A percentile compares a stretch with the other conserved stretches of the same genome.
These are phyloP conservation scores for Macrocystidia cucumis DNA, from an alignment of 1,284 basidiomycete species.

Conservation along the genomic window DNA sequence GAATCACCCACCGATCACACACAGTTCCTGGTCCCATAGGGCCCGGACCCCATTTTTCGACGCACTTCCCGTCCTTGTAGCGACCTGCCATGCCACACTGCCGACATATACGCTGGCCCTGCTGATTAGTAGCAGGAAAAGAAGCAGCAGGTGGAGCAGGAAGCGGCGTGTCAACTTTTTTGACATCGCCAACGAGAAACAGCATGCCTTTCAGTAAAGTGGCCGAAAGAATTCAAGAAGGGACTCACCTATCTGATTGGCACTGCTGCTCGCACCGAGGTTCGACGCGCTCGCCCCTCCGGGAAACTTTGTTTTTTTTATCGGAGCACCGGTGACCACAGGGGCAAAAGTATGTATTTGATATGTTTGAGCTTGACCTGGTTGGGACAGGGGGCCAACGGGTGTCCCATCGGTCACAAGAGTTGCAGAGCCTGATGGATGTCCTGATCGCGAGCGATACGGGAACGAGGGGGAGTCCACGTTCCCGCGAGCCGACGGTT, in stretches of 20 bases:
- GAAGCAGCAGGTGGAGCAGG: slow-evolving; percentile 18
- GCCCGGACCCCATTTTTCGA: slow-evolving; percentile 83
- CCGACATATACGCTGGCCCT: slow-evolving; percentile 66
- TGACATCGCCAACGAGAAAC: slow-evolving; percentile 6
- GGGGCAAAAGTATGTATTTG: slow-evolving; percentile 66
- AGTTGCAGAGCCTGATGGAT: slow-evolving; percentile 6
- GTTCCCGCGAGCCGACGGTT: neutral
- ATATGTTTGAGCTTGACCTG: slow-evolving; percentile 36
- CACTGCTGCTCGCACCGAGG: slow-evolving; percentile 9
- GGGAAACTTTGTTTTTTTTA: slow-evolving; percentile 47
- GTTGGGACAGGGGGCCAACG: slow-evolving; percentile 25
- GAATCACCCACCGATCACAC: slow-evolving; percentile 54
- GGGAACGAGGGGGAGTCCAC: neutral
- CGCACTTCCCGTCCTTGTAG: slow-evolving; percentile 80
- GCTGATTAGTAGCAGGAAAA: slow-evolving; percentile 50
- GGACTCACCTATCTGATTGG: slow-evolving; percentile 12
- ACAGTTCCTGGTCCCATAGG: slow-evolving; percentile 78
- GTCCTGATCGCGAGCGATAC: slow-evolving; percentile 6
- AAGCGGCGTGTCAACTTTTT: slow-evolving; percentile 7
- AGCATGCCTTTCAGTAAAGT: slow-evolving; percentile 2
- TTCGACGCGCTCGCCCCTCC: slow-evolving; percentile 6
- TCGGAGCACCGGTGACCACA: slow-evolving; percentile 58
- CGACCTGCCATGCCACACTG: slow-evolving; percentile 58
- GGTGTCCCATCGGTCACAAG: slow-evolving; percentile 2
- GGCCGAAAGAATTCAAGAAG: slow-evolving; percentile 3